Evolutionary conservation across 164 flowering plant genomes (phyloP), one percentile per base, ranked within the genome.

Genomic region (Stephania cephalantha): DNA sequence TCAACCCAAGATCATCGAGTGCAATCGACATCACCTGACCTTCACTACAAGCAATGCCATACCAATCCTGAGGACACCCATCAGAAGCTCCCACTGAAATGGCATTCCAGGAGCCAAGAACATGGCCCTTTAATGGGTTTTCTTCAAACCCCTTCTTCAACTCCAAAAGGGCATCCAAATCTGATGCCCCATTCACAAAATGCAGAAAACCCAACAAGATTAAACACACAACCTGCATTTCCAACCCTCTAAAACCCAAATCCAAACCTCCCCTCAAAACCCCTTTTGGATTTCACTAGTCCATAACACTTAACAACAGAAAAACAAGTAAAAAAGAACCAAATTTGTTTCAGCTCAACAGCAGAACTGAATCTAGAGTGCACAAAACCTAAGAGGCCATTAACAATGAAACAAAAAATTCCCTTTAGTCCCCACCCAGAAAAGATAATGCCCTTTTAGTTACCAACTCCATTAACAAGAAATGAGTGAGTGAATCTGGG

Each of bases 1-100:
- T 78, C 65, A 91, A 81, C 71, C 91, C 89, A 65, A 82, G 50
- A 76, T 79, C 83, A 69, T 83, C 74, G 12, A 91, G 76, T 22
- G 77, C 72, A 44, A 91, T 81, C 7, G 90, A 81, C 52, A 80
- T 80, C 6, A 91, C 88, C 70, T 53, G 80, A 31, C 91, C 91
- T 25, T 76, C 78, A 17, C 5, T 74, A 67, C 93, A 90, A 64
- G 53, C 68, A 2, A 91, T 80, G 9, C 96, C 96, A 78, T 48
- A 85, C 93, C 93, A 91, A 45, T 82, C 78, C 7, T 75, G 58
- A 9, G 91, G 93, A 69, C 90, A 90, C 18, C 88, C 88, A 84
- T 86, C 82, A 42, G n/a, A 8, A 35, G 91, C 82, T 55, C 80
- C 78, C 50, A 85, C 22, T 48, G 89, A 81, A 58, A 84, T 84